Percentiles rank a stretch among this genome's conserved stretches.
Evolutionary conservation across 352 stramenopile species (phyloP).

Genomic region (Globisporangium splendens): DNA sequence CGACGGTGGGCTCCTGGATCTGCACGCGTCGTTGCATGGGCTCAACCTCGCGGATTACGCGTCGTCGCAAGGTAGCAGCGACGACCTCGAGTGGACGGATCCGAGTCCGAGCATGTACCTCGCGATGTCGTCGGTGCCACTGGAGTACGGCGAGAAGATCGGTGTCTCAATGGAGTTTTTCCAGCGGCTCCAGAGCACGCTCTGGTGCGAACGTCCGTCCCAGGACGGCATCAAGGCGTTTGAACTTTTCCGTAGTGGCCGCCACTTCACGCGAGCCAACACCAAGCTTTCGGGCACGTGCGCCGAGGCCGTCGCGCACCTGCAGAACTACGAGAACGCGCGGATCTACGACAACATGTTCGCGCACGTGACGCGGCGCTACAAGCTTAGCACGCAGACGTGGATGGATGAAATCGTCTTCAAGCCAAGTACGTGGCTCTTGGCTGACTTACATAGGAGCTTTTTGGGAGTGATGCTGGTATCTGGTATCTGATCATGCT

Average conservation of each 20-base stretch:
- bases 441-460: too few species aligned
- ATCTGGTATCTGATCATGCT: background rate
- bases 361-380: slow-evolving; percentile 27
- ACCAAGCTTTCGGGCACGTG: slow-evolving; percentile 40
- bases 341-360: slow-evolving; percentile 55
- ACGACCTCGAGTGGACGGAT: slow-evolving; percentile 16
- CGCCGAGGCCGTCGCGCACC: slow-evolving; percentile 24
- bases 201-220: slow-evolving; percentile 27
- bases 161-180: slow-evolving; percentile 62
- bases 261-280: slow-evolving; percentile 53
- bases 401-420: slow-evolving; percentile 50
- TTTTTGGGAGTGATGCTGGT: too few species aligned
- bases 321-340: slow-evolving; percentile 49
- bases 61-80: slow-evolving; percentile 11
- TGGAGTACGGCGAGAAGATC: slow-evolving; percentile 56
- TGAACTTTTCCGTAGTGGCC: slow-evolving; percentile 29
- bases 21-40: slow-evolving; percentile 26
- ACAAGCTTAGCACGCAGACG: slow-evolving; percentile 49
- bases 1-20: slow-evolving; percentile 16
- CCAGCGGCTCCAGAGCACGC: slow-evolving; percentile 50
- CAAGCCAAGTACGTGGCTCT: slow-evolving; percentile 17
- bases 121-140: slow-evolving; percentile 26
- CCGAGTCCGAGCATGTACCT: slow-evolving; percentile 31
- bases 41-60: slow-evolving; percentile 24
- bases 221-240: slow-evolving; percentile 31